Conservation (phyloP, 805 yeast genomes). For the Brettanomyces custersianus region DNA sequence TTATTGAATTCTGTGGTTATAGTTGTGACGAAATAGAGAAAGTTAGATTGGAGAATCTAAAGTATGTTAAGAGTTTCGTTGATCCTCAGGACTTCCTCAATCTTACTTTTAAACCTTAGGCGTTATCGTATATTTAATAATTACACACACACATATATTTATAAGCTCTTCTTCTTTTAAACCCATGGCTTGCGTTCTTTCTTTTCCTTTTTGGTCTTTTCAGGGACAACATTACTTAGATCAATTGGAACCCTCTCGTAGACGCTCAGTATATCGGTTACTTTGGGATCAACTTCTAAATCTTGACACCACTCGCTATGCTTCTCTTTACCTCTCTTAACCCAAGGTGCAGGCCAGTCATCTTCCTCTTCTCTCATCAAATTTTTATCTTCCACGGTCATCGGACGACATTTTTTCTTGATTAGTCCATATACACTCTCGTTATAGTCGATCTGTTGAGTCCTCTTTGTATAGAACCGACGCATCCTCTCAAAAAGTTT, state of each 20-base stretch:
- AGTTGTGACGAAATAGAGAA: constrained; percentile 41
- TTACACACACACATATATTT: neutral
- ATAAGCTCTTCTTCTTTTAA: neutral
- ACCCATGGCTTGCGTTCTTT: constrained; percentile 3
- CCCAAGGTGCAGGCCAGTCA: constrained; percentile 88
- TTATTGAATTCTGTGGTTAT: constrained; percentile 46
- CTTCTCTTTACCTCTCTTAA: constrained; percentile 60
- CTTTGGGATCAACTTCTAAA: constrained; percentile 59
- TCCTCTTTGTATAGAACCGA: constrained; percentile 68
- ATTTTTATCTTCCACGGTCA: constrained; percentile 32
- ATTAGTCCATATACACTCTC: constrained; percentile 19
- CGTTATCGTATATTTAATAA: neutral
- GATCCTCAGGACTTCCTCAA: constrained; percentile 14
- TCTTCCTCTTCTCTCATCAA: constrained; percentile 55
- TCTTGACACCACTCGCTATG: constrained; percentile 86
- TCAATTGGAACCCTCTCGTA: constrained; percentile 25
- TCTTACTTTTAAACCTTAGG: constrained; percentile 1
- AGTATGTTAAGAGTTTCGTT: constrained; percentile 29
- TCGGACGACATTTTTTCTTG: constrained; percentile 44
- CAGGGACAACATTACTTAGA: constrained; percentile 11
- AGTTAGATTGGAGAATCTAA: constrained; percentile 31
- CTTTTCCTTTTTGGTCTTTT: constrained; percentile 9
- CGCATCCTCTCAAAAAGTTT: constrained; percentile 69
- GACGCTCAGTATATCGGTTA: constrained; percentile 43
- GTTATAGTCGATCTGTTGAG: constrained; percentile 29